Base-by-base conservation (phyloP, 2,329 filamentous ascomycete species). In the Cytospora paraplurivora region DNA sequence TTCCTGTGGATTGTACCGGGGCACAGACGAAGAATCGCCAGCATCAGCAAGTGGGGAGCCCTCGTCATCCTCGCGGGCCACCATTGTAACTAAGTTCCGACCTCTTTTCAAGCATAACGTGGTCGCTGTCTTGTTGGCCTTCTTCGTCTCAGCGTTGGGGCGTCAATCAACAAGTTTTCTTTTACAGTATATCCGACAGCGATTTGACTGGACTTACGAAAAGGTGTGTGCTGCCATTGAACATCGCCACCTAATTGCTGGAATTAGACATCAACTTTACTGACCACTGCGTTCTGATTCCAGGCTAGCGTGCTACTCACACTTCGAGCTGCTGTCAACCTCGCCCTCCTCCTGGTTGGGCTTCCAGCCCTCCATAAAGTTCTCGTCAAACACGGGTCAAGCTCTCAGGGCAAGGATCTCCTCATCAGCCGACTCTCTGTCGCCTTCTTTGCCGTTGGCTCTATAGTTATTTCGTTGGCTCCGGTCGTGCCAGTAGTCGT, bases 251-350 rank as follows among this genome's bases (percentile, higher is more conserved):
- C n/a, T 17, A 13, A 8, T 5, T 10, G 15, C n/a, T 8, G 12
- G 4, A 7, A 17, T 15, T 0, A 21, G 37, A 7, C 12, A 4
- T 11, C 19, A 19, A 15, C 7, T 19, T 13, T 47, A 17, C 58
- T 60, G 19, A 60, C 50, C 17, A 0, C 12, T n/a, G n/a, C 17
- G 5, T 13, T 5, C 32, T 27, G 27, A 5, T 8, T n/a, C 15
- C 19, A 60, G 58, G 58, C 58, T n/a, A 60, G 37, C n/a, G 50
- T 60, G 44, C 35, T 60, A 19, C 21, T 60, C 8, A 60, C 50
- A 6, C 7, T 60, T n/a, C 37, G 50, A 35, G 58, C 58, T 34
- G 50, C 50, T 21, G 44, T 54, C 35, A 47, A 60, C 32, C 32
- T 60, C 6, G 32, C n/a, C 8, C 58, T 60, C 13, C 58, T 60